These are phyloP conservation scores for Circinella minor DNA, from an alignment of 371 early-diverging fungal genomes.

Conservation along the genomic window DNA sequence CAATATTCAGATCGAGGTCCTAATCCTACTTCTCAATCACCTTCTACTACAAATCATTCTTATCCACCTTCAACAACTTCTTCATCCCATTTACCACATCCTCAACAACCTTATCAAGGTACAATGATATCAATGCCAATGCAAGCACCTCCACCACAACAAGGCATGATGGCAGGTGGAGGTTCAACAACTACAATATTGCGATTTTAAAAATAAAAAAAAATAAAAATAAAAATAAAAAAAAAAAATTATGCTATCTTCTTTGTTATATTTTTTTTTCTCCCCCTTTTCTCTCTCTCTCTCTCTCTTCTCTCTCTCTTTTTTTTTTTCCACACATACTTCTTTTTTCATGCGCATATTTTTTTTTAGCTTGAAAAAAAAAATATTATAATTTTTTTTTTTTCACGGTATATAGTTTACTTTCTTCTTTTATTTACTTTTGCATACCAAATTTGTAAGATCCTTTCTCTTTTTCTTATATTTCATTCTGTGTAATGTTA, in stretches of 20 bases:
- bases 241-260: neutral
- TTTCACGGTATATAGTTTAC: neutral
- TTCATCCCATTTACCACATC: neutral
- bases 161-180: constrained; percentile 4
- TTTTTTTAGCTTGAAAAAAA: neutral
- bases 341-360: too few relatives aligned
- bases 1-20: neutral
- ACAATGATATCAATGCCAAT: neutral
- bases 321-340: too few relatives aligned
- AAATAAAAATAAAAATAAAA: too few relatives aligned
- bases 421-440: neutral
- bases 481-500: too few relatives aligned
- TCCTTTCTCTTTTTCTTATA: neutral
- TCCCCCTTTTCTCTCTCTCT: neutral
- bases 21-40: neutral
- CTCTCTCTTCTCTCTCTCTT: neutral
- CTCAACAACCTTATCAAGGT: neutral
- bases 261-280: neutral
- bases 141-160: neutral
- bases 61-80: too few relatives aligned
- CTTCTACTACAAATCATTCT: neutral
- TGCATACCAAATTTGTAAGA: neutral
- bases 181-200: neutral
- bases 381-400: too few relatives aligned
- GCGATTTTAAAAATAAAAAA: neutral